Conservation (phyloP, 2,329 filamentous ascomycete species). For the Sphaerulina vaccinii region DNA sequence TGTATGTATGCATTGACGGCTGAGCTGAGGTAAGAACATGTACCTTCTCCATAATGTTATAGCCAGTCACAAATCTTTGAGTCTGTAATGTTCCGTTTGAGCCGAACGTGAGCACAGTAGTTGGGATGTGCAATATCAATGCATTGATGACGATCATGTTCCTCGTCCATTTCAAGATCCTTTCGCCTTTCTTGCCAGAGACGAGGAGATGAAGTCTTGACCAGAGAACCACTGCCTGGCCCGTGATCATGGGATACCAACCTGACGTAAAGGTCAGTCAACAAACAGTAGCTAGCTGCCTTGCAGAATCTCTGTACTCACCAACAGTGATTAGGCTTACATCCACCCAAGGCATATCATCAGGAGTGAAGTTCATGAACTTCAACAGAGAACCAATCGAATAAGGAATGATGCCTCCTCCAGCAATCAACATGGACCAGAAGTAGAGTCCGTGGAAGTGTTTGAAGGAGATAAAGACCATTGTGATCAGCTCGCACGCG, state of each 20-base stretch:
- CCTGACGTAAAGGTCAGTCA: not conserved
- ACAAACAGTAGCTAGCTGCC: too few species aligned
- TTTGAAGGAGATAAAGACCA: conserved; percentile 51
- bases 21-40: too few species aligned
- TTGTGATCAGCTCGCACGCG: conserved; percentile 39
- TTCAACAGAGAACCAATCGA: conserved; percentile 50
- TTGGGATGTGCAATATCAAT: conserved; percentile 54
- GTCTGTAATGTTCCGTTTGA: conserved; percentile 41
- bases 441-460: conserved; percentile 51
- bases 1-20: not conserved
- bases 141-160: conserved; percentile 59
- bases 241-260: conserved; percentile 60
- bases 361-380: conserved; percentile 40
- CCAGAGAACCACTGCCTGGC: conserved; percentile 52
- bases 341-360: conserved; percentile 25
- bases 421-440: conserved; percentile 48
- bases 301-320: conserved; percentile 61
- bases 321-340: conserved; percentile 48
- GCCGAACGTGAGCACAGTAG: conserved; percentile 57
- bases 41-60: conserved; percentile 47
- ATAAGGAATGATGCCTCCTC: conserved; percentile 49
- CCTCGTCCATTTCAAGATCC: conserved; percentile 51
- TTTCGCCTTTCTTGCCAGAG: conserved; percentile 43
- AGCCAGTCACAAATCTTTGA: conserved; percentile 38
- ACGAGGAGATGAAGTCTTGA: conserved; percentile 62